Conservation (phyloP, 2,329 filamentous ascomycete genomes). For the Fusarium sp. region DNA sequence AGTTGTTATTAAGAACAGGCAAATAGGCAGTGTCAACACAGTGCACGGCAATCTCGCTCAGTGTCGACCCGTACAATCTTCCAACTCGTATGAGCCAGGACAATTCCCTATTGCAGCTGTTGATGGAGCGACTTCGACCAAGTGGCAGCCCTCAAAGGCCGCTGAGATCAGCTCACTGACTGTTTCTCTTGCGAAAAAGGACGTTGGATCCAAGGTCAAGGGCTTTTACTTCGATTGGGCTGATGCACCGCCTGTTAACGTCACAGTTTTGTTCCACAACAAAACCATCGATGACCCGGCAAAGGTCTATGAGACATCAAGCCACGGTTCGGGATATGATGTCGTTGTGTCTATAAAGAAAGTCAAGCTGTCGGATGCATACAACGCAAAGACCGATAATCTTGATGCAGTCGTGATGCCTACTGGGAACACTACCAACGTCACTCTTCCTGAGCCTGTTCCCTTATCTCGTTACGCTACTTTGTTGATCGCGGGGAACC, state of each 20-base stretch:
- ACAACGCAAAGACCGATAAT: not conserved
- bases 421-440: not conserved
- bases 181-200: not conserved
- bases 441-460: not conserved
- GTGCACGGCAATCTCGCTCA: not conserved
- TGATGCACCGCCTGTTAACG: not conserved
- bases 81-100: not conserved
- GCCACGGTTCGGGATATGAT: rapidly evolving
- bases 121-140: not conserved
- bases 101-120: not conserved
- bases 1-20: not conserved
- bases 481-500: not conserved
- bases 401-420: not conserved
- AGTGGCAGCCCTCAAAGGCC: not conserved
- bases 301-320: rapidly evolving
- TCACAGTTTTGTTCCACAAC: not conserved
- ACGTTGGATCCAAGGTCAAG: not conserved
- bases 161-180: not conserved
- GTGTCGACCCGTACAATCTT: not conserved
- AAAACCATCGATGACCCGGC: not conserved
- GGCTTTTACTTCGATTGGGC: conserved; percentile 1
- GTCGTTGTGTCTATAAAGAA: not conserved
- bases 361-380: not conserved
- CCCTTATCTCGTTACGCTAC: not conserved
- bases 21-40: not conserved